A percentile compares a stretch with the other conserved stretches of the same genome.
Conservation (phyloP, 2,329 filamentous ascomycete genomes). For the Cladosporium sp. region DNA sequence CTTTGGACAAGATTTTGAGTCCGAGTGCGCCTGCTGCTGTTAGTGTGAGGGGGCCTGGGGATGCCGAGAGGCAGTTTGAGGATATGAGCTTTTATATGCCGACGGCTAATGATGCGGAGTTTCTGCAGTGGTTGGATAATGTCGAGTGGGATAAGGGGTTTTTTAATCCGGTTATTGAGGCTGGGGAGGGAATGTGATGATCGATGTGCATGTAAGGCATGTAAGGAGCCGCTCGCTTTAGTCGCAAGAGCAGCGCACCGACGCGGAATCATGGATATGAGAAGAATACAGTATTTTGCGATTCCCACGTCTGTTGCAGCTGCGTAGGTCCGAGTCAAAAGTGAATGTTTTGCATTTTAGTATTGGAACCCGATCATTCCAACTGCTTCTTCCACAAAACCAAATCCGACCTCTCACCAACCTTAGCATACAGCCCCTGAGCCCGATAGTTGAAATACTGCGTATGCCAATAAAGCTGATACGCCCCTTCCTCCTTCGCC, state of each 20-base stretch:
- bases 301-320: too few relatives aligned
- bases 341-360: too few relatives aligned
- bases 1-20: slow-evolving; percentile 40
- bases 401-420: slow-evolving; percentile 12
- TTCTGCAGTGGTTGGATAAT: slow-evolving; percentile 41
- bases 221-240: too few relatives aligned
- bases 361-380: background rate
- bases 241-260: too few relatives aligned
- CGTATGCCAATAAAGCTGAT: slow-evolving; percentile 14
- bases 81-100: slow-evolving; percentile 33
- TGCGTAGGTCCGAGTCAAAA: too few relatives aligned
- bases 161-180: slow-evolving; percentile 3
- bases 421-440: slow-evolving; percentile 10
- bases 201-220: too few relatives aligned
- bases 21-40: slow-evolving; percentile 21
- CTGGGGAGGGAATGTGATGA: slow-evolving; percentile 5
- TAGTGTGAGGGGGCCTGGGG: background rate
- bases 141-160: slow-evolving; percentile 27
- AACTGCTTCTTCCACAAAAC: slow-evolving; percentile 10
- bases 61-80: slow-evolving; percentile 17
- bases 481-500: slow-evolving; percentile 7
- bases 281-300: too few relatives aligned
- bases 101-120: slow-evolving; percentile 38
- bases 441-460: slow-evolving; percentile 14
- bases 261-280: too few relatives aligned